Base-by-base conservation (phyloP, 129 eudicot species). In the Heracleum sosnowskyi region DNA sequence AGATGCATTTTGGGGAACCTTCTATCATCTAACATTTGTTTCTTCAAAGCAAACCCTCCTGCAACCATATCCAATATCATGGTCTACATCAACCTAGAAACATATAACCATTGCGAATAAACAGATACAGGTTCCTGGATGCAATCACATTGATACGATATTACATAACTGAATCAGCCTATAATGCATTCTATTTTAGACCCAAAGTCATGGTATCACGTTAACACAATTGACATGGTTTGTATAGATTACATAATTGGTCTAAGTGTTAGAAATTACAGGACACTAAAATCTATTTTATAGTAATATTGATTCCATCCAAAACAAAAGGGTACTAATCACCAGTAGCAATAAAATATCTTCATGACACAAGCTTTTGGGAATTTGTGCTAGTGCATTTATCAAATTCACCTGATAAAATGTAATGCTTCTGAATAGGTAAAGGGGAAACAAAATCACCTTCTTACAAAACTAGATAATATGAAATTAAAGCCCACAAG, bases 1-100 rank as follows among this genome's bases (percentile, higher is more conserved):
- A 96, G 90, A 87, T 96, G 97, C 97, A 96, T 96, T 86, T 92
- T 96, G 0, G 99, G 97, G 84, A 92, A 90, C 81, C 88, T 92
- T 85, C 97, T 90, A 79, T 96, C 97, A 79, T 92, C 97, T 63
- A 91, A 82, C 89, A 92, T 47, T 79, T 96, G 92, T 82, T 90
- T 91, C 89, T 96, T 96, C 83, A 90, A 81, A 42, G 89, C 86
- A 86, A 85, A 95, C 66, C 97, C 99, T 86, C 99, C 99, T 96
- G 87, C 73, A 87, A 36, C 34, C 24, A 78, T 44, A 37, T 10
- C 16, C 17, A 64, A 66, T 63, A 29, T 40, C 31, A n/a, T 40
- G 29, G 16, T 73, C 7, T 73, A 9, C 42, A 44, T 41, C 55
- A 73, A n/a, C 39, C 76, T 11, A 40, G 11, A n/a, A 42, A 11